Evolutionary conservation across 257 asterid species (phyloP), one percentile per base, ranked within the genome.

Genomic region (Forsythia suspensa): DNA sequence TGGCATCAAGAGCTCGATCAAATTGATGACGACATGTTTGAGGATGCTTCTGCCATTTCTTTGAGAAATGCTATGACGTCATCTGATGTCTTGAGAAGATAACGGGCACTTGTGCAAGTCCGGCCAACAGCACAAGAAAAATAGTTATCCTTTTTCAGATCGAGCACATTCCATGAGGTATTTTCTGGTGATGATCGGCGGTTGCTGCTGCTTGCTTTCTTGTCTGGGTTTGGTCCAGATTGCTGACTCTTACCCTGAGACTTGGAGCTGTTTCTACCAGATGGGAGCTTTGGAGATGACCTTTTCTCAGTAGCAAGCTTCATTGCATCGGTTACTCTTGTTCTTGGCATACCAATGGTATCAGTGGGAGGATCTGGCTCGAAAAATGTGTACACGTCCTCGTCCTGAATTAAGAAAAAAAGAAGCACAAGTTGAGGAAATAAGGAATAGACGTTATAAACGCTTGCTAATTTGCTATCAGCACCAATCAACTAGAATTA

Each of bases 121-220:
- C 97, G 86, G 11, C 97, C 96, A 41, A 96, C 98, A 41, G 98
- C 83, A 82, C 98, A 95, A 7, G 99, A 96, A 84, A 91, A 96
- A 84, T 96, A 96, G 84, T 96, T 96, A 72, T 94, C 99, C 88
- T 91, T 94, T 75, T 92, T 94, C 41, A 96, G 92, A 83, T 96
- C 98, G 4, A 96, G 93, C 84, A 94, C 97, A 63, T 89, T 91
- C 97, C 97, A 91, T 2, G 92, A 85, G 46, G 84, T 79, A 38
- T 80, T 85, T 80, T 86, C 90, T 8, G 89, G 84, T 43, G 90
- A 69, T 65, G 88, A 46, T 8, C 83, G 87, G 70, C 81, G 82
- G 73, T 87, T 84, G 79, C 81, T 85, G 80, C 81, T 75, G 16
- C 72, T 21, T 1, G 82, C 81, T 82, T 84, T 85, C 84, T 79